Conservation (phyloP, 2,329 filamentous ascomycete species). For the Pyrenochaeta sp. region DNA sequence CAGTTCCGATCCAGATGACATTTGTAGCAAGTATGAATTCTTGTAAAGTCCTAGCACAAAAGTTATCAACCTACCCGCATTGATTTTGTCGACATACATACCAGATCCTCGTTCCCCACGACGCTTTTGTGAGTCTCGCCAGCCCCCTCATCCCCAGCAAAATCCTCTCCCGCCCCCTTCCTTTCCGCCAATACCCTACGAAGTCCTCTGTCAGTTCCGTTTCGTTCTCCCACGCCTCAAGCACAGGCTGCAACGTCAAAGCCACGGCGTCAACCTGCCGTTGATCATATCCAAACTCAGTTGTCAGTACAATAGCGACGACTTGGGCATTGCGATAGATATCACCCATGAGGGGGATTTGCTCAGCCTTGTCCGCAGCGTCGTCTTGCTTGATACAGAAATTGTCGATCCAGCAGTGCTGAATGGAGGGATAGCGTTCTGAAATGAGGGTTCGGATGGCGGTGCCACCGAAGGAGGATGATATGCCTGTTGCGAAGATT, state of each 20-base stretch:
- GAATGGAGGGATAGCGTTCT: not conserved
- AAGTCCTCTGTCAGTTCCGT: not conserved
- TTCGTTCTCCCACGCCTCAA: not conserved
- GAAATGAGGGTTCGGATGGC: not conserved
- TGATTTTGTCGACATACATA: no score
- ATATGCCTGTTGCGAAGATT: not conserved
- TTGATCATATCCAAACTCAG: not conserved
- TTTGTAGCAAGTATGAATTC: not conserved
- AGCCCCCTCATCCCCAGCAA: not conserved
- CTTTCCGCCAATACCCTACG: not conserved
- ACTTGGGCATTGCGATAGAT: not conserved
- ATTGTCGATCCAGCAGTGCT: constrained; percentile 1
- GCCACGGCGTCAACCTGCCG: not conserved
- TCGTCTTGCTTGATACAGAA: constrained; percentile 6
- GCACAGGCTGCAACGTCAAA: not conserved
- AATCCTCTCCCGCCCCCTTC: not conserved
- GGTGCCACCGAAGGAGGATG: constrained; percentile 1
- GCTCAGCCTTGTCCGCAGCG: not conserved
- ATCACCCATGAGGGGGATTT: not conserved
- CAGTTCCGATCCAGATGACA: constrained; percentile 1
- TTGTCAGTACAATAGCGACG: not conserved
- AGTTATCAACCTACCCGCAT: no score
- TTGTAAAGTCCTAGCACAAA: constrained; percentile 1
- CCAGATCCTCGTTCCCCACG: constrained; percentile 1
- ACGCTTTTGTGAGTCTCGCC: not conserved